Percentiles rank a stretch among this genome's conserved stretches.
Evolutionary conservation across 768 basidiomycete species (phyloP).

Genomic region (Russula ochroleuca): DNA sequence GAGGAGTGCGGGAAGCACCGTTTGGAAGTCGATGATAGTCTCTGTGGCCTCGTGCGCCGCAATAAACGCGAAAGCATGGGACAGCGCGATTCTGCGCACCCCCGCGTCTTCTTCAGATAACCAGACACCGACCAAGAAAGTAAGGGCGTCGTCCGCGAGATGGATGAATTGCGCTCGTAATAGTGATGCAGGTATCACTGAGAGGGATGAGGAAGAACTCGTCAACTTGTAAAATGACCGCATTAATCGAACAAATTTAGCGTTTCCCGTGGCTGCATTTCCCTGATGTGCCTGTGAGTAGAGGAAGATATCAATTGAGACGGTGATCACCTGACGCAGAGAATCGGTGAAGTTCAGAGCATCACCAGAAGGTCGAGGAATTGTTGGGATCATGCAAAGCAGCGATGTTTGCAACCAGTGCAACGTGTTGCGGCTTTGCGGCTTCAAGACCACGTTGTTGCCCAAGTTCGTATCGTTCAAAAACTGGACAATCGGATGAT

Average conservation of each 20-base stretch:
- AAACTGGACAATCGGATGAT: constrained; percentile 36
- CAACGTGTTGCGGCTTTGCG: constrained; percentile 52
- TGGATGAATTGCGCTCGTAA: constrained; percentile 62
- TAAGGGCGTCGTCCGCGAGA: constrained; percentile 64
- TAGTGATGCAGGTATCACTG: constrained; percentile 51
- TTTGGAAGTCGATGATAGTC: constrained; percentile 71
- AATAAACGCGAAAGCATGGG: constrained; percentile 77
- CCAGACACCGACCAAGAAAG: constrained; percentile 79
- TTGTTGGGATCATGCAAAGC: constrained; percentile 46
- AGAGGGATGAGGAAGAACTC: constrained; percentile 49
- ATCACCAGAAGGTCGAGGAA: constrained; percentile 43
- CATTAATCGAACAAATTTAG: constrained; percentile 56
- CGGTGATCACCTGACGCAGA: constrained; percentile 14
- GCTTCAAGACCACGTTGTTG: constrained; percentile 52
- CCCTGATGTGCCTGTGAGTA: constrained; percentile 1
- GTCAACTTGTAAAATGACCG: constrained; percentile 62
- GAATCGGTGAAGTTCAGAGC: constrained; percentile 50
- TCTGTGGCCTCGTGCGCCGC: constrained; percentile 57
- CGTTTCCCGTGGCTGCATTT: constrained; percentile 28
- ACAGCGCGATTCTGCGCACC: constrained; percentile 54
- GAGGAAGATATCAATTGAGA: background rate
- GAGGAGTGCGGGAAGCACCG: constrained; percentile 65
- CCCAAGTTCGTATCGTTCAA: constrained; percentile 44
- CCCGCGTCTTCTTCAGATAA: constrained; percentile 32
- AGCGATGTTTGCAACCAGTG: constrained; percentile 57